Percentiles rank a stretch among this genome's conserved stretches.
Evolutionary conservation across 805 yeast genomes (phyloP).

Genomic region (Ogataea populi-albae): DNA sequence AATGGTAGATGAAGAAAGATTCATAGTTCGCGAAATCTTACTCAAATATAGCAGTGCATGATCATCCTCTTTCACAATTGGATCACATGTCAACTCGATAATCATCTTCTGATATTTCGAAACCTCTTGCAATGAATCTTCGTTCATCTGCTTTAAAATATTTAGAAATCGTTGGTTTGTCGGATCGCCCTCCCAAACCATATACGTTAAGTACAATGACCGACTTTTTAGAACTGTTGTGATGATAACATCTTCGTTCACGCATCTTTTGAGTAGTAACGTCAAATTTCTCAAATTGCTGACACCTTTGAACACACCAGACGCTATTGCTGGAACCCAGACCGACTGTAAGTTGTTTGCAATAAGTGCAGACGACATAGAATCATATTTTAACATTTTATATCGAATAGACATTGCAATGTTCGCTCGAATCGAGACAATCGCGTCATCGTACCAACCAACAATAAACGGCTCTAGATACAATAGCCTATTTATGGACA

Average conservation of each 20-base stretch:
- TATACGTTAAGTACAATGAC: constrained; percentile 16
- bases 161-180: constrained; percentile 1
- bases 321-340: constrained; percentile 23
- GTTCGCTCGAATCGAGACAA: constrained; percentile 16
- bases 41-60: too few species aligned
- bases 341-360: constrained; percentile 10
- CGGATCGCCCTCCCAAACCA: constrained; percentile 28
- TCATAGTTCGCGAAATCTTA: too few species aligned
- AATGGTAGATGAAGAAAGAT: too few species aligned
- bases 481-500: constrained; percentile 10
- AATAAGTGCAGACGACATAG: constrained; percentile 15
- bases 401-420: constrained; percentile 25
- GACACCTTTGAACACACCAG: constrained; percentile 5
- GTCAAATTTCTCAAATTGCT: constrained; percentile 22
- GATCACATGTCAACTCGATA: constrained; percentile 5
- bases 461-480: constrained; percentile 8
- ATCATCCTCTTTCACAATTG: background rate
- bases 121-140: background rate
- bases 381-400: constrained; percentile 17
- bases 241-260: constrained; percentile 7
- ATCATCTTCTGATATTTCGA: too few species aligned
- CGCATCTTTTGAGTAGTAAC: constrained; percentile 15
- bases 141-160: too few species aligned
- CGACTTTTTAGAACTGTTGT: constrained; percentile 12
- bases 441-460: constrained; percentile 7